A percentile compares a stretch with the other conserved stretches of the same genome.
Conservation (phyloP, 495 filamentous ascomycete genomes). For the Pyrenopolyporus hunteri region DNA sequence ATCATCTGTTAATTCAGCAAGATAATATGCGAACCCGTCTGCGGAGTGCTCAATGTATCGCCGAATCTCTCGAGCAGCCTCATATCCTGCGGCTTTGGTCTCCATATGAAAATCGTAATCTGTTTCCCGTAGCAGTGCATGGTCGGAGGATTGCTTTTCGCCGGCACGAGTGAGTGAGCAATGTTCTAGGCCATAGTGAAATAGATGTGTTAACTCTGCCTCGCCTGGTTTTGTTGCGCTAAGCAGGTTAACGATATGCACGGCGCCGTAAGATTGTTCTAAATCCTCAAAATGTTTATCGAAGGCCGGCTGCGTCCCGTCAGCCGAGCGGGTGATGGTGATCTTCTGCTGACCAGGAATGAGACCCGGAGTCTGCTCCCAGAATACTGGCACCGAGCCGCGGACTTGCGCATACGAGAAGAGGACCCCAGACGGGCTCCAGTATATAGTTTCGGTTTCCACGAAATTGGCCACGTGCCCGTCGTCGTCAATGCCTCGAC, state of each 20-base stretch:
- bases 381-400: slow-evolving; percentile 94
- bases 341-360: slow-evolving; percentile 96
- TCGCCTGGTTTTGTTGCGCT: slow-evolving; percentile 86
- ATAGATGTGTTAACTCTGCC: slow-evolving; percentile 76
- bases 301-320: slow-evolving; percentile 94
- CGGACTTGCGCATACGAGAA: slow-evolving; percentile 95
- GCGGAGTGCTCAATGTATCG: slow-evolving; percentile 74
- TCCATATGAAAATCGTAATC: slow-evolving; percentile 96
- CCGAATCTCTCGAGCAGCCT: slow-evolving; percentile 79
- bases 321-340: slow-evolving; percentile 81
- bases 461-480: slow-evolving; percentile 93
- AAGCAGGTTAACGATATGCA: slow-evolving; percentile 90
- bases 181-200: slow-evolving; percentile 73
- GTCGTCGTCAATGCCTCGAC: slow-evolving; percentile 95
- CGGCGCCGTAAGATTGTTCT: slow-evolving; percentile 81
- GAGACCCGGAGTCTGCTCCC: slow-evolving; percentile 90
- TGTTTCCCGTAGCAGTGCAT: slow-evolving; percentile 74
- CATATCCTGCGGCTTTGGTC: slow-evolving; percentile 85
- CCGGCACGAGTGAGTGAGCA: slow-evolving; percentile 66
- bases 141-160: slow-evolving; percentile 58
- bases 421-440: slow-evolving; percentile 73
- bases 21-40: slow-evolving; percentile 86
- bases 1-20: slow-evolving; percentile 74
- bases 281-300: slow-evolving; percentile 89
- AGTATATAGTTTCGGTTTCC: slow-evolving; percentile 71